These are phyloP conservation scores for Lachancea kluyveri DNA, from an alignment of 805 yeast genomes.

Conservation along the genomic window DNA sequence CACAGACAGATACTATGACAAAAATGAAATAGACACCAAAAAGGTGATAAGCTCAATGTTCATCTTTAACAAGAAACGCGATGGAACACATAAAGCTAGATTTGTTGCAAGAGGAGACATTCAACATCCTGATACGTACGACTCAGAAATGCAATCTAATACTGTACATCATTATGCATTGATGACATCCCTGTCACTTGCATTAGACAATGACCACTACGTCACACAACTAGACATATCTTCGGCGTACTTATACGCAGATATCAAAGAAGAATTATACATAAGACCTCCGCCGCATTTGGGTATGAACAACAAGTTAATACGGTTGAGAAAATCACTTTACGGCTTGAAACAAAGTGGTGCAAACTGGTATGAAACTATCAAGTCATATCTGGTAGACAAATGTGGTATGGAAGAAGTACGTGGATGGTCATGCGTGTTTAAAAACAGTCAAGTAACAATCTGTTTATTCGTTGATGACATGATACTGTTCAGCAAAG, in stretches of 20 bases:
- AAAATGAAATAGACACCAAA: constrained; percentile 1
- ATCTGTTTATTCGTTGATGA: constrained; percentile 13
- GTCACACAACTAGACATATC: constrained; percentile 9
- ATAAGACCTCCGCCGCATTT: constrained; percentile 8
- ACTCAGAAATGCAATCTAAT: constrained; percentile 6
- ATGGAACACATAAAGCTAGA: constrained; percentile 11
- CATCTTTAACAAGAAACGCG: constrained; percentile 11
- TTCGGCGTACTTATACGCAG: constrained; percentile 7
- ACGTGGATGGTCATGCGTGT: constrained; percentile 11
- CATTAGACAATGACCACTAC: constrained; percentile 4
- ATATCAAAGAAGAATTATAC: constrained; percentile 7
- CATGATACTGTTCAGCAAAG: constrained; percentile 10
- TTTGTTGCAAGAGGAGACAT: constrained; percentile 13
- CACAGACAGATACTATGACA: background rate
- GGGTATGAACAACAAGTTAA: constrained; percentile 6
- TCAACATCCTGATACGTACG: constrained; percentile 9
- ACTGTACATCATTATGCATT: constrained; percentile 12
- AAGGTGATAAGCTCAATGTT: constrained; percentile 10
- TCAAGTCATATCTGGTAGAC: background rate
- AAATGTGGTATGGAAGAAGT: constrained; percentile 5
- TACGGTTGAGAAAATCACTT: constrained; percentile 7
- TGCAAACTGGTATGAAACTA: constrained; percentile 3
- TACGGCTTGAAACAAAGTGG: constrained; percentile 2
- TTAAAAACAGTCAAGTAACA: constrained; percentile 5
- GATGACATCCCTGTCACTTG: constrained; percentile 9